Evolutionary conservation across 352 stramenopile species (phyloP), one percentile per base, ranked within the genome.

Genomic region (Halophytophthora polymorphica): DNA sequence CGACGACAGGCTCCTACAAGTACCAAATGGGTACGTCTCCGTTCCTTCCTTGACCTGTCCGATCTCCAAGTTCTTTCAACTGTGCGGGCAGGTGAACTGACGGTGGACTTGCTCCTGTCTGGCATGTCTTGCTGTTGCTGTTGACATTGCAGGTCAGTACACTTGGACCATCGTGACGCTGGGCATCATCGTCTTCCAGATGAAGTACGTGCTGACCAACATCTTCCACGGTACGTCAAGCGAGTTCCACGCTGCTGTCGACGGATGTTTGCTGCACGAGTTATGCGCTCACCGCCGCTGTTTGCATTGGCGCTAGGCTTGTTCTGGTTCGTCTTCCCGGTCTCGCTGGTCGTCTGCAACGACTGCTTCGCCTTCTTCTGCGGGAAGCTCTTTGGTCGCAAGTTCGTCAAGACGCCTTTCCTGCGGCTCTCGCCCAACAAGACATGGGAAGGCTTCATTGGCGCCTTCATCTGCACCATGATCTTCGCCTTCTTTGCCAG

Each of bases 401-500:
- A 89, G 58, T 92, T 99, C 55, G 97, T 99, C 61, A 96, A 96
- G 61, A 73, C 86, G 42, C 74, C 77, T 38, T 94, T 94, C 58
- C 50, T 94, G 52, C 76, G 79, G 10, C 83, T 99, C 44, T 98
- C 89, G 29, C 97, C 97, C 15, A 99, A 99, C 68, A 99, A 99
- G 73, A 99, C 96, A 6, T 99, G 96, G 96, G 98, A 99, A 62
- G 97, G 97, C 2, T 99, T 99, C 56, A 95, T 98, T 23, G 97
- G 97, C 31, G 97, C 94, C 8, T 94, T 96, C 33, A 54, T 99
- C 19, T 98, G 93, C 64, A 99, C 97, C 18, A 73, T 99, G 36
- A 71, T 98, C 29, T 94, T 96, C 35, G 94, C 75, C 15, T 97
- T 96, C 67, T 98, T 98, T 46, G 79, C 96, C 21, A 96, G 86